Conservation (phyloP, 1,139 yeast species). For the Groenewaldozyma sp. region DNA sequence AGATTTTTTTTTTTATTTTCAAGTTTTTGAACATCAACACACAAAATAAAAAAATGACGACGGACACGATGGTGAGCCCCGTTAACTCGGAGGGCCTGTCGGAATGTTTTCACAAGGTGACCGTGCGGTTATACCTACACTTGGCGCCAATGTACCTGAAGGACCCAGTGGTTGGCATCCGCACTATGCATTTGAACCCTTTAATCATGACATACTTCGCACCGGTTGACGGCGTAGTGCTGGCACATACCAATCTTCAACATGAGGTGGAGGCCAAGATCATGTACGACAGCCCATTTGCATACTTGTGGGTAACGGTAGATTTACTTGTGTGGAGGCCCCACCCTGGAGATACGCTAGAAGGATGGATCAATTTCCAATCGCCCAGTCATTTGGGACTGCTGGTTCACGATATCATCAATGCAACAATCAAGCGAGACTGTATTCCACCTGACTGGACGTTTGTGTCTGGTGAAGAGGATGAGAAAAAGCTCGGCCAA, state of each 20-base stretch:
- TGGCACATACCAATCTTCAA: constrained; percentile 60
- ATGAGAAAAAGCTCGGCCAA: constrained; percentile 55
- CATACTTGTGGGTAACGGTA: constrained; percentile 80
- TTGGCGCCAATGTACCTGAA: constrained; percentile 71
- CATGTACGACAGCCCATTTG: constrained; percentile 76
- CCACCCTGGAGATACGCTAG: constrained; percentile 67
- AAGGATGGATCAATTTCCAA: constrained; percentile 85
- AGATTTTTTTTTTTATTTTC: constrained; percentile 2
- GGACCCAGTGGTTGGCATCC: constrained; percentile 67
- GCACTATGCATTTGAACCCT: constrained; percentile 82
- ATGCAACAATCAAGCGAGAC: constrained; percentile 81
- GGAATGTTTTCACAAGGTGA: constrained; percentile 57
- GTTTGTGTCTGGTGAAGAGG: constrained; percentile 70
- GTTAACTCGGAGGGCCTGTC: constrained; percentile 30
- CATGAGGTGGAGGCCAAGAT: constrained; percentile 48
- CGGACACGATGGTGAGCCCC: constrained; percentile 22
- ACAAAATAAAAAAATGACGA: neutral
- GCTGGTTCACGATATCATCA: constrained; percentile 84
- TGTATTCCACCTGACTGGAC: constrained; percentile 78
- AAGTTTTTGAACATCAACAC: neutral
- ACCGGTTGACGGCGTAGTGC: constrained; percentile 70
- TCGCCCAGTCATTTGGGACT: constrained; percentile 93
- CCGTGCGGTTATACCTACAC: constrained; percentile 65
- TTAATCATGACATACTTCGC: constrained; percentile 74
- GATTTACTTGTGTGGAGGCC: constrained; percentile 88